Base-by-base conservation (phyloP, 306 rosid species). In the Albizia julibrissin region DNA sequence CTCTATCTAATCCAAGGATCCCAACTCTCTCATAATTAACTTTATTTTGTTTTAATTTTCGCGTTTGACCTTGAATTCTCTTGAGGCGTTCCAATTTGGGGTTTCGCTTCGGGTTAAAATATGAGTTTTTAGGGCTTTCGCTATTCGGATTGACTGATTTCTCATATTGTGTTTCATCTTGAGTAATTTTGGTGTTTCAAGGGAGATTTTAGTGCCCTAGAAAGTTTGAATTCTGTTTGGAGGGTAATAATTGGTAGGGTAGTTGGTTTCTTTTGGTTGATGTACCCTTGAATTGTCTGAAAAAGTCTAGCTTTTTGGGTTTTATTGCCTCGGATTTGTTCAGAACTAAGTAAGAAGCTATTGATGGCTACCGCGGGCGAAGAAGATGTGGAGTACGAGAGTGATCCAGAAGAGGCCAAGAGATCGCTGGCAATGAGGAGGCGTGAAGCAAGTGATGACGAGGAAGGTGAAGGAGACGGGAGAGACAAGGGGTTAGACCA, bases 361-460 rank as follows among this genome's bases (percentile, higher is more conserved):
- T 68, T 58, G 81, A 92, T 92, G 98, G 92, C 92, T 78, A 31
- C 83, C 15, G 68, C 81, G 33, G 88, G 88, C 47, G 95, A 89
- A 85, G 97, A 91, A 65, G 97, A 94, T 64, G 78, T 89, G 74
- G 97, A 92, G 42, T 94, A 92, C 74, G 97, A 94, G 29, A 94
- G 98, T 88, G 98, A 94, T 89, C 98, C 98, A 7, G 97, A 94
- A 81, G 98, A 90, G 67, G 89, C 46, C 16, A 91, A 89, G 76
- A 84, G 90, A 71, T 92, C 91, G 8, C 82, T 94, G 80, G 79
- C 94, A 80, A 92, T 94, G 98, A 91, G 98, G 88, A 82, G 98
- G 88, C 89, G 92, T 52, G 92, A 83, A 49, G 98, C 97, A 3
- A 94, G 98, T 82, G 98, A 94, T 77, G 98, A 94, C 29, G 97